phyloP scores from a whole-genome alignment of 2,329 filamentous ascomycete species.

The Fusarium redolens region DNA sequence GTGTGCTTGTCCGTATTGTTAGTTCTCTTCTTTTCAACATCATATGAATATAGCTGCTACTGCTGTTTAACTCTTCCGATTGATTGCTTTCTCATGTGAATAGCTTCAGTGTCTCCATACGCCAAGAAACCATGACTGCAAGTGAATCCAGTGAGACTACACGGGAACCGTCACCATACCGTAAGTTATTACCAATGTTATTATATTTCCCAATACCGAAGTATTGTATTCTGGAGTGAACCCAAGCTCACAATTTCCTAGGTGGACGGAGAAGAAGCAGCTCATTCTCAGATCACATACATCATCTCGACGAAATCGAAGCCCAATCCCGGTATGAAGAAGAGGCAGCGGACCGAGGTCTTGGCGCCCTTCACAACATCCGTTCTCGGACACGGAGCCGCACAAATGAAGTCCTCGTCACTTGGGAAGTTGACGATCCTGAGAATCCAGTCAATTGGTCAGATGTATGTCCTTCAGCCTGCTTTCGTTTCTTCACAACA shows the following conservation, averaged over 20 bases:
- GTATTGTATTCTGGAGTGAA: background rate
- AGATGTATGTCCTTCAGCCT: constrained; percentile 42
- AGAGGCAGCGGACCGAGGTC: constrained; percentile 53
- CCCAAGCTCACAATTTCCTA: constrained; percentile 30
- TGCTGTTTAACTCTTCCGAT: background rate
- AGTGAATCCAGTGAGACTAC: constrained; percentile 46
- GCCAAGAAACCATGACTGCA: constrained; percentile 34
- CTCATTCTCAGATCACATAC: constrained; percentile 40
- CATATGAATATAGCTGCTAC: background rate
- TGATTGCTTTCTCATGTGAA: constrained; percentile 29
- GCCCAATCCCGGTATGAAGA: constrained; percentile 54
- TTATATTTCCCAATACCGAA: background rate
- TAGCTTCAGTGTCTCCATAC: constrained; percentile 13
- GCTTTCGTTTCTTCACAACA: background rate
- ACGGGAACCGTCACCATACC: constrained; percentile 41
- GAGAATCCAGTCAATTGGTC: constrained; percentile 68
- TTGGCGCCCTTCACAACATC: constrained; percentile 50
- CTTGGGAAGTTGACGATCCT: constrained; percentile 60
- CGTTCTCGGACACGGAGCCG: constrained; percentile 50
- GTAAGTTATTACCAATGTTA: constrained; percentile 34
- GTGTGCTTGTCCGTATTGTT: constrained; percentile 3
- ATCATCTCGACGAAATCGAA: constrained; percentile 53
- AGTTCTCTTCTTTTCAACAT: constrained; percentile 13
- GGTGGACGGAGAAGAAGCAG: constrained; percentile 43
- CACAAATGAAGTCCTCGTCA: constrained; percentile 52